phyloP scores from a whole-genome alignment of 2,329 filamentous ascomycete genomes.

The Penicillium sp. region DNA sequence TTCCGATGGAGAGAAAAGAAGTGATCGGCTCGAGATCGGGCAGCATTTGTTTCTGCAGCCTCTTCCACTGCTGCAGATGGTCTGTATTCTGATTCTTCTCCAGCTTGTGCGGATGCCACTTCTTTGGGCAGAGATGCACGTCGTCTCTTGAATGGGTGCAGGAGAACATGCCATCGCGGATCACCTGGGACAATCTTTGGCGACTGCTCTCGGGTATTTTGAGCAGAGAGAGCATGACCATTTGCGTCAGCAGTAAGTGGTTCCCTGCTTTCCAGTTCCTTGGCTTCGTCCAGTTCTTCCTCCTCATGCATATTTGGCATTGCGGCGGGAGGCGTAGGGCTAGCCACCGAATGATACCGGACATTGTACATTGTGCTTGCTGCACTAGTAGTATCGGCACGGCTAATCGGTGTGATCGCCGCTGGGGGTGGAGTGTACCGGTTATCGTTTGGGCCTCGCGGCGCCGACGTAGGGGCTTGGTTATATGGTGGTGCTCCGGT shows the following conservation, averaged over 20 bases:
- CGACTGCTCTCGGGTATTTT: constrained; percentile 31
- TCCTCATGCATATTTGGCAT: constrained; percentile 37
- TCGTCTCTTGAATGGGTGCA: constrained; percentile 59
- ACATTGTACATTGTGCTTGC: constrained; percentile 64
- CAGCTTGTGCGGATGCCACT: constrained; percentile 56
- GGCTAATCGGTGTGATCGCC: constrained; percentile 56
- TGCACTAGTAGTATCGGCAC: constrained; percentile 61
- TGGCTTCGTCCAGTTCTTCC: constrained; percentile 27
- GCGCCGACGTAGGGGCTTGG: constrained; percentile 13
- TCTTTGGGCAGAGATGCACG: constrained; percentile 59
- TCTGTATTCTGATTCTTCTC: constrained; percentile 36
- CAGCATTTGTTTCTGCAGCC: constrained; percentile 31
- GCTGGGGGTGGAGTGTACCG: constrained; percentile 47
- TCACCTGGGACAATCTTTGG: constrained; percentile 33
- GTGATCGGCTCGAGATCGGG: constrained; percentile 47
- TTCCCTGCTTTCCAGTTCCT: constrained; percentile 24
- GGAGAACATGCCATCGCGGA: constrained; percentile 49
- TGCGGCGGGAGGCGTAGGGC: constrained; percentile 45
- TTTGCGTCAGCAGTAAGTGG: constrained; percentile 7
- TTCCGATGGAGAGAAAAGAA: constrained; percentile 50
- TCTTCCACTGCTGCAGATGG: constrained; percentile 36
- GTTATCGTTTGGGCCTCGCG: constrained; percentile 16
- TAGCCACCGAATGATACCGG: constrained; percentile 56
- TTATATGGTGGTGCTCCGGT: constrained; percentile 3
- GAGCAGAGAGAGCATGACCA: constrained; percentile 17